Base-by-base conservation (phyloP, 208 protist species). In the Wallacemonas sp. region DNA sequence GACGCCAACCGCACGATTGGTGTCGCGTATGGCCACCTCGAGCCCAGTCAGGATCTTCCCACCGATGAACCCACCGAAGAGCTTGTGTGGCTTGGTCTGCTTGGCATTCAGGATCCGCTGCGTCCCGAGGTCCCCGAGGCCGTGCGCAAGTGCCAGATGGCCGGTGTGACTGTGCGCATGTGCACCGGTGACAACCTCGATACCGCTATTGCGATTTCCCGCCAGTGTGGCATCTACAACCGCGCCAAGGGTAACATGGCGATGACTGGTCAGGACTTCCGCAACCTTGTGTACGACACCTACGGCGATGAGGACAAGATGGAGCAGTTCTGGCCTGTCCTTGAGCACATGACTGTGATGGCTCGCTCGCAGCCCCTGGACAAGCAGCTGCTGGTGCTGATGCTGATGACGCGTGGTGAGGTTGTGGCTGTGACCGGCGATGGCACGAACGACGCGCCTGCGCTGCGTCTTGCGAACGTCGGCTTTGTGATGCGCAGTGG, bases 401-500 rank as follows among this genome's bases (percentile, higher is more conserved):
- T 83, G 9, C 81, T 97, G 41, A 90, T 96, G 69, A 76, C 79
- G 23, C 87, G 88, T 38, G 83, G 83, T 43, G 64, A 73, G 29
- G 79, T 92, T 23, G 80, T 89, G 41, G 90, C 90, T 43, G 95
- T 97, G 92, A 94, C 96, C 29, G 94, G 94, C 46, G 97, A 99
- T 78, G 97, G 97, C 69, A 97, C 98, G 55, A 99, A 99, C 78
- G 97, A 99, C 85, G 97, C 88, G 3, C 96, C 96, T 16, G 96
- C 95, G 47, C 92, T 99, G 55, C 98, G 98, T 75, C 93, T 88
- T 52, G 83, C 98, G 0, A 93, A 99, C 82, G 88, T 99, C 24
- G 97, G 97, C 61, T 98, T 98, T 72, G 85, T 93, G 24, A 99
- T 99, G 98, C 98, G 98, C 46, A 88, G 83, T 49, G 99, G 98